Evolutionary conservation across 1,284 basidiomycete genomes (phyloP), one percentile per base, ranked within the genome.

Genomic region (Rhodotorula glutinis): DNA sequence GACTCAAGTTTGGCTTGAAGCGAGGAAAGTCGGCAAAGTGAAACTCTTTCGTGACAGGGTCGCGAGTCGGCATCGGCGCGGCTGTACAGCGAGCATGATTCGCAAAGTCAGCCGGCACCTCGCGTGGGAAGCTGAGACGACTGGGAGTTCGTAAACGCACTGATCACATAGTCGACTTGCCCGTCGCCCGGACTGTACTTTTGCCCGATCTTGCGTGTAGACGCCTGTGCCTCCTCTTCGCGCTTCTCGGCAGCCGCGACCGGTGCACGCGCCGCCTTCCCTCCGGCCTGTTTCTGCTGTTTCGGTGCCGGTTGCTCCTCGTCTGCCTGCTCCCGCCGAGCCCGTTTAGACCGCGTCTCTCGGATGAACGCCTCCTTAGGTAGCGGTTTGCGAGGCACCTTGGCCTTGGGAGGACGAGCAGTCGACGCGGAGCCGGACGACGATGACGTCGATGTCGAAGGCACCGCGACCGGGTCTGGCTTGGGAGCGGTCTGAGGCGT

Each of bases 1-100:
- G 69, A 16, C 57, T 65, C 13, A 70, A 14, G 38, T 67, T 67
- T 1, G 69, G 69, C 47, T 29, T 57, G 57, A 70, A 70, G 9
- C 53, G 44, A 10, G 62, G 63, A 14, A n/a, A 63, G 60, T 65
- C 69, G 23, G 58, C 60, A n/a, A 67, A 70, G 9, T 30, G 5
- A 29, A 62, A 67, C 30, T 65, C 63, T 49, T 46, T 41, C 30
- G 66, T 46, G 25, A 27, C 7, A 0, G 58, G 44, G 41, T 63
- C 61, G 7, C 66, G 61, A 23, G 10, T 41, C 1, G 66, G 66
- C 19, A 63, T 33, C 13, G 66, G 66, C 9, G 40, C 59, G 13
- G 62, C 66, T 67, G 44, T 27, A 2, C 9, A 8, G 2, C 1
- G 9, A 33, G 16, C 33, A 38, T 7, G 7, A 11, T 5, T 38